Evolutionary conservation across 176 grass and related monocot genomes (phyloP), one percentile per base, ranked within the genome.

Genomic region (Ampelocalamus luodianensis): DNA sequence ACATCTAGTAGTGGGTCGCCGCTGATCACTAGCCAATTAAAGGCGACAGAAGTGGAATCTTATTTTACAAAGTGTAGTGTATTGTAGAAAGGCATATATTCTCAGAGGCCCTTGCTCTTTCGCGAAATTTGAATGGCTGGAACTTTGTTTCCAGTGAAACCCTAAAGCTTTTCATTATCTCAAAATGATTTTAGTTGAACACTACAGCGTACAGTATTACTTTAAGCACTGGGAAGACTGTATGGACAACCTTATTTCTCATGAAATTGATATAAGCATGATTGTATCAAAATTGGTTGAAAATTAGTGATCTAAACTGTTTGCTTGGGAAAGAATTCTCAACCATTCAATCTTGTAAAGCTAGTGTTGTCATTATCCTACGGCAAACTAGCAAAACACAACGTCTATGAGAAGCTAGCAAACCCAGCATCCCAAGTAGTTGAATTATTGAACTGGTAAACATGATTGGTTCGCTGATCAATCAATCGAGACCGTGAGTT

Each of bases 21-120:
- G 60, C 49, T 59, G 78, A 82, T 81, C 38, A 58, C 70, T 76
- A 87, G 62, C 61, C 85, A 82, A 82, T 56, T 24, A 50, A 76
- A 87, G 18, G 38, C 9, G 50, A 56, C 78, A 60, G 76, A 66
- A 87, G 37, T 82, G 48, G 60, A 48, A 68, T 18, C 24, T 68
- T 87, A 44, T 74, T 65, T 74, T 11, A 74, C 23, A 56, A 77
- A 54, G 20, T 51, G 68, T 65, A 65, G 18, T 6, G 36, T 74
- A 15, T 5, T 4, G 0, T 58, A 54, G 13, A 13, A 68, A 49
- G 13, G 15, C 26, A 24, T 23, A 43, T 55, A 15, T 23, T 18
- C 22, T 5, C 10, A 54, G 0, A 55, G 45, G 2, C 4, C 34
- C 77, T 74, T 54, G 8, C 0, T 16, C 0, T 58, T 72, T 14